A percentile compares a stretch with the other conserved stretches of the same genome.
Evolutionary conservation across 2,329 filamentous ascomycete genomes (phyloP).

Genomic region (Thyridium curvatum): DNA sequence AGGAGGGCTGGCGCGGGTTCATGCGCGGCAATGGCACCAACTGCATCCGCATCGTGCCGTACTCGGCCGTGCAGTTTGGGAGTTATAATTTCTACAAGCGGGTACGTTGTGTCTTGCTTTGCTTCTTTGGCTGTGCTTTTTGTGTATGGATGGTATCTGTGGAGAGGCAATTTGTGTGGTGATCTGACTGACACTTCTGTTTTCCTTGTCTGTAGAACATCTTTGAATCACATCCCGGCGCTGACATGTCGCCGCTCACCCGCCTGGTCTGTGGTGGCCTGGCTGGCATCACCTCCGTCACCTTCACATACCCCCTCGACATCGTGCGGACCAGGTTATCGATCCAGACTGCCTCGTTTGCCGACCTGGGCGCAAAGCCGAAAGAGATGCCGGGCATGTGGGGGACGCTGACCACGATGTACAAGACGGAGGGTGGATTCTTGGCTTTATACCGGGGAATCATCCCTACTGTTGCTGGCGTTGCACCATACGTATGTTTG

Average conservation of each 20-base stretch:
- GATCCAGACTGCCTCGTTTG: slow-evolving; percentile 96
- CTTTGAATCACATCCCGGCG: slow-evolving; percentile 70
- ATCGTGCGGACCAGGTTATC: slow-evolving; percentile 94
- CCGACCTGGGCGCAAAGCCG: slow-evolving; percentile 58
- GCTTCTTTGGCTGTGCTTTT: neutral
- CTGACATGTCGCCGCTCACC: slow-evolving; percentile 64
- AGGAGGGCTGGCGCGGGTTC: slow-evolving; percentile 95
- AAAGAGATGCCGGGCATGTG: slow-evolving; percentile 87
- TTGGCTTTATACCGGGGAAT: slow-evolving; percentile 89
- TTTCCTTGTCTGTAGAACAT: slow-evolving; percentile 45
- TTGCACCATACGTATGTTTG: slow-evolving; percentile 76
- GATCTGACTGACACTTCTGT: neutral
- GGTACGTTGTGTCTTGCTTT: slow-evolving; percentile 47
- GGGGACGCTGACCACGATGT: slow-evolving; percentile 75
- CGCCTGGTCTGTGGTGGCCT: slow-evolving; percentile 85
- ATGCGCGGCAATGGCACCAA: slow-evolving; percentile 98
- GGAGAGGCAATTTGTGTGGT: neutral
- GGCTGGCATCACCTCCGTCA: slow-evolving; percentile 92
- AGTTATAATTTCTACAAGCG: slow-evolving; percentile 97
- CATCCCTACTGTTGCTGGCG: slow-evolving; percentile 86
- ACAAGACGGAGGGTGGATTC: slow-evolving; percentile 82
- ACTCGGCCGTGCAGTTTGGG: slow-evolving; percentile 96
- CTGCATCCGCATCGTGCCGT: slow-evolving; percentile 95
- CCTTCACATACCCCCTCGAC: slow-evolving; percentile 91
- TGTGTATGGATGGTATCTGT: neutral